These are phyloP conservation scores for Circinella minor DNA, from an alignment of 371 early-diverging fungal species.

Conservation along the genomic window DNA sequence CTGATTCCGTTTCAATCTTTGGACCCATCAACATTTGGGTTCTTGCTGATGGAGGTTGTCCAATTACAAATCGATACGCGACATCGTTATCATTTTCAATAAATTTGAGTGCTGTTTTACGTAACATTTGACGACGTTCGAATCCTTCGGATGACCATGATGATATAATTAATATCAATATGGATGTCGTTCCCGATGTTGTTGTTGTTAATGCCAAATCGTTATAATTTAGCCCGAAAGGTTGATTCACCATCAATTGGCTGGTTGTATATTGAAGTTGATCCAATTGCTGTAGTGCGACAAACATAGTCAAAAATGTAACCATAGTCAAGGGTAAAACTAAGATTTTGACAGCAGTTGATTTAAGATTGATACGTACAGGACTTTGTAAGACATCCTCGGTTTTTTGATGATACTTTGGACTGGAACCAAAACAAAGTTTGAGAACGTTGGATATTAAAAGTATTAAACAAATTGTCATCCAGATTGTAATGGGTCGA, in stretches of 20 bases:
- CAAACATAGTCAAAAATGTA: constrained; percentile 56
- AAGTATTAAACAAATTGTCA: constrained; percentile 52
- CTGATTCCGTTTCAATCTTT: constrained; percentile 51
- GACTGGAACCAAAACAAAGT: constrained; percentile 51
- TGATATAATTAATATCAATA: constrained; percentile 57
- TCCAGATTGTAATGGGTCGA: constrained; percentile 59
- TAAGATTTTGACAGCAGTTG: constrained; percentile 49
- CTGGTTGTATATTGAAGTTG: constrained; percentile 49
- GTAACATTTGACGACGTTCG: constrained; percentile 43
- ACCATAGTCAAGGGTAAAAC: constrained; percentile 55
- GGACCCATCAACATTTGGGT: constrained; percentile 44
- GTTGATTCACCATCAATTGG: constrained; percentile 36
- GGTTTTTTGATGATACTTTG: constrained; percentile 47
- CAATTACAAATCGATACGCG: constrained; percentile 61
- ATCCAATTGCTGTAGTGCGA: constrained; percentile 50
- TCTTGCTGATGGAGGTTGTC: constrained; percentile 55
- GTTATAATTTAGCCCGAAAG: constrained; percentile 25
- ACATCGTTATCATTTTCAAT: constrained; percentile 31
- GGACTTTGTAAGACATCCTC: constrained; percentile 41
- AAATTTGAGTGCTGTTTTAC: constrained; percentile 51
- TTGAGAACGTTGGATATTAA: constrained; percentile 55
- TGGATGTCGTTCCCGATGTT: neutral
- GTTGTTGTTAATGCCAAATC: constrained; percentile 24
- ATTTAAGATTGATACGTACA: constrained; percentile 36
- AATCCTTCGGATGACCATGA: constrained; percentile 57